Evolutionary conservation across 164 flowering plant genomes (phyloP).

Genomic region (Amborella trichopoda): DNA sequence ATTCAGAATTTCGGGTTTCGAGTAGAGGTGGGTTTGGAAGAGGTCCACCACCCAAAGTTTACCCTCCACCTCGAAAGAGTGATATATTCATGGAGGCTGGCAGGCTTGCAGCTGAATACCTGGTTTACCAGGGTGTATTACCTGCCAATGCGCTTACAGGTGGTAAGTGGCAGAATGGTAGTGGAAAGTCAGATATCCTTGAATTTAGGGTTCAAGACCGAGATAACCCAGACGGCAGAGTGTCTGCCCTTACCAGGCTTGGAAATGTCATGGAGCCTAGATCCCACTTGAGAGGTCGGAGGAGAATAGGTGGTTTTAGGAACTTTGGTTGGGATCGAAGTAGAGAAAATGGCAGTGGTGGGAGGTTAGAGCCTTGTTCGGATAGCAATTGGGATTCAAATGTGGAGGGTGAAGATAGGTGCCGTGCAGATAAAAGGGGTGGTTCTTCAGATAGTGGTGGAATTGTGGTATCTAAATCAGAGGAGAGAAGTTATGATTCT

Average conservation of each 20-base stretch:
- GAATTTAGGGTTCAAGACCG: conserved; percentile 35
- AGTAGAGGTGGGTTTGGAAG: conserved; percentile 44
- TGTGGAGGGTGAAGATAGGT: conserved; percentile 32
- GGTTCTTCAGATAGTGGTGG: too few relatives aligned
- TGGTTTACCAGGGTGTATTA: conserved; percentile 70
- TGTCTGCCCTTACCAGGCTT: conserved; percentile 40
- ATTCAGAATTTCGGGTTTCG: conserved; percentile 32
- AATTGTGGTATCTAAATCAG: too few relatives aligned
- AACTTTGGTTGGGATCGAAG: conserved; percentile 36
- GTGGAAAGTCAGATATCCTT: conserved; percentile 28
- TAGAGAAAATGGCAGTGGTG: conserved; percentile 41
- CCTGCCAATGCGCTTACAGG: conserved; percentile 48
- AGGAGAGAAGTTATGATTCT: too few relatives aligned
- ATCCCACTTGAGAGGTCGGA: conserved; percentile 35
- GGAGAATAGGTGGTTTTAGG: conserved; percentile 29
- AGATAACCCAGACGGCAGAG: conserved; percentile 31
- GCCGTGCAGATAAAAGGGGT: too few relatives aligned
- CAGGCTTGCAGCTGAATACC: conserved; percentile 77
- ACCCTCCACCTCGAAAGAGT: conserved; percentile 12
- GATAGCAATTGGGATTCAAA: too few relatives aligned
- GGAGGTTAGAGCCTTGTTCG: too few relatives aligned
- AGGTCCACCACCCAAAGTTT: conserved; percentile 19
- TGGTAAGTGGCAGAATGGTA: conserved; percentile 39
- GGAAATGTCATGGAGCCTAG: conserved; percentile 24
- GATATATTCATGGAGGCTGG: conserved; percentile 92